Evolutionary conservation across 306 rosid genomes (phyloP).

Genomic region (Trifolium subterraneum): DNA sequence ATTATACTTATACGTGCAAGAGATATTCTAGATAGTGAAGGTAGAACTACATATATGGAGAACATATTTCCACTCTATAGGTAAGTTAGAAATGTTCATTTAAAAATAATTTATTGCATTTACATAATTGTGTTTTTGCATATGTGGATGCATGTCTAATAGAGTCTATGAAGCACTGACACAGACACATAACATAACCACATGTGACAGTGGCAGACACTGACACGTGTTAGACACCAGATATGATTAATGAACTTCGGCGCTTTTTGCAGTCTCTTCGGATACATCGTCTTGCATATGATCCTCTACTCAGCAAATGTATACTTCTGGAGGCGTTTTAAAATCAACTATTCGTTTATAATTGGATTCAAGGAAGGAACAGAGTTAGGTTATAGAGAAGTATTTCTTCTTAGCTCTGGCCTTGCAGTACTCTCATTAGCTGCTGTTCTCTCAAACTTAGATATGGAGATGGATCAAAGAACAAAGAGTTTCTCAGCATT

Average conservation of each 20-base stretch:
- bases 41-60: conserved; percentile 37
- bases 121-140: not conserved
- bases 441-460: conserved; percentile 45
- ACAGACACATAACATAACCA: not conserved
- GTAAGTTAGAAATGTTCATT: conserved; percentile 20
- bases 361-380: conserved; percentile 80
- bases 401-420: conserved; percentile 48
- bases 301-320: conserved; percentile 35
- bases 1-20: conserved; percentile 59
- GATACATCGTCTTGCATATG: conserved; percentile 57
- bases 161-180: not conserved
- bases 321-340: conserved; percentile 77
- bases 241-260: not conserved
- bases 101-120: not conserved
- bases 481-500: conserved; percentile 28
- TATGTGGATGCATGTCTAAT: not conserved
- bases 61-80: conserved; percentile 75
- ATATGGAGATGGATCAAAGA: conserved; percentile 40
- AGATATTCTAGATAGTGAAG: conserved; percentile 43
- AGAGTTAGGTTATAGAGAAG: conserved; percentile 65
- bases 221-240: not conserved
- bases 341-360: conserved; percentile 75
- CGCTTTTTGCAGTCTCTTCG: conserved; percentile 62
- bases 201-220: not conserved
- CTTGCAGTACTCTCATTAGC: conserved; percentile 41